Percentiles rank a stretch among this genome's conserved stretches.
These are phyloP conservation scores for Myxozyma geophila DNA, from an alignment of 805 yeast genomes.

Conservation along the genomic window DNA sequence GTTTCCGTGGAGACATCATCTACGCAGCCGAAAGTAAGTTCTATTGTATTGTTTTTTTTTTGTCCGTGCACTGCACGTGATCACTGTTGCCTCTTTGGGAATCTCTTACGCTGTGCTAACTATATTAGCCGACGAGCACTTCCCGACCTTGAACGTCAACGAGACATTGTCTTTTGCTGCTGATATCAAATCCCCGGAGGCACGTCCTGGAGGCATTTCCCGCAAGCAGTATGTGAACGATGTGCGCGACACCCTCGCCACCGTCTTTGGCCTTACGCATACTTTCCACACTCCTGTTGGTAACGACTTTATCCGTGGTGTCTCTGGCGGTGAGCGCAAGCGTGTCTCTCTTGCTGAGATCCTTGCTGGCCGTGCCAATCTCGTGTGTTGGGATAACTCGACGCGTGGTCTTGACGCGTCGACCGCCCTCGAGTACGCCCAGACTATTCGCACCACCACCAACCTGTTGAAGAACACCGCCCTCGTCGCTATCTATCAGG, in stretches of 20 bases:
- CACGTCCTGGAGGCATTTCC: constrained; percentile 54
- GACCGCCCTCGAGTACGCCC: constrained; percentile 66
- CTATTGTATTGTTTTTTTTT: not conserved
- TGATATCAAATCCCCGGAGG: constrained; percentile 66
- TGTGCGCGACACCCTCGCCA: constrained; percentile 75
- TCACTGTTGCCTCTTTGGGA: constrained; percentile 40
- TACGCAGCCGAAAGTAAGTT: constrained; percentile 40
- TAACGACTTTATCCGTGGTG: constrained; percentile 59
- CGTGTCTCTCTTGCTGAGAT: constrained; percentile 62
- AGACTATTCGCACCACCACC: constrained; percentile 62
- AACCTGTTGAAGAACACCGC: constrained; percentile 55
- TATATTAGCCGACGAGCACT: constrained; percentile 58
- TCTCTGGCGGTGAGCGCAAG: constrained; percentile 63
- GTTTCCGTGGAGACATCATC: constrained; percentile 56
- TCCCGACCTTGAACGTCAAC: constrained; percentile 75
- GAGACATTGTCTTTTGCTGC: constrained; percentile 74
- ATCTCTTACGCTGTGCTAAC: not conserved
- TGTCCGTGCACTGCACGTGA: constrained; percentile 37
- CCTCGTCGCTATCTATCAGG: constrained; percentile 64
- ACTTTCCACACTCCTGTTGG: constrained; percentile 52
- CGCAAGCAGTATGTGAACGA: constrained; percentile 63
- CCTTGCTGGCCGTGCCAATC: constrained; percentile 51
- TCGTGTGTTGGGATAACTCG: constrained; percentile 68
- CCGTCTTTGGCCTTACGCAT: constrained; percentile 50
- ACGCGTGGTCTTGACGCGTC: constrained; percentile 75